Conservation (phyloP, 2,329 filamentous ascomycete genomes). For the Aphanocladium album region DNA sequence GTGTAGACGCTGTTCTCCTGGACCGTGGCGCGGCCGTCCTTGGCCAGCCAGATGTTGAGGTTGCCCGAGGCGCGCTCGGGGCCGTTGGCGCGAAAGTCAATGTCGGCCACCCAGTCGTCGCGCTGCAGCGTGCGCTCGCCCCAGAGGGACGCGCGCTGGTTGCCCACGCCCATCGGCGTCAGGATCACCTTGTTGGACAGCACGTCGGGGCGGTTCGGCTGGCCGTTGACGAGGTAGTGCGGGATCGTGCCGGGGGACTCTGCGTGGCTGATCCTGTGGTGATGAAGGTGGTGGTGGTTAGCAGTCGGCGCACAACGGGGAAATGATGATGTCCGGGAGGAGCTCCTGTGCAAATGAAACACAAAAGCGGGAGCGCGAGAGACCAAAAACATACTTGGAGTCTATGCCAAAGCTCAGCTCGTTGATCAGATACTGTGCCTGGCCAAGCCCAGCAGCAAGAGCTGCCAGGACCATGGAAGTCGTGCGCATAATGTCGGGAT, state of each 20-base stretch:
- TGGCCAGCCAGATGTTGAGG: slow-evolving; percentile 87
- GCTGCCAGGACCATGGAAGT: slow-evolving; percentile 7
- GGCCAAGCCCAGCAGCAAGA: slow-evolving; percentile 44
- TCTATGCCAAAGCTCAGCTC: slow-evolving; percentile 74
- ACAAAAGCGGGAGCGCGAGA: neutral
- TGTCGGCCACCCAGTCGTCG: slow-evolving; percentile 72
- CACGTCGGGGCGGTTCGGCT: slow-evolving; percentile 52
- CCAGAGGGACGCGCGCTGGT: slow-evolving; percentile 81
- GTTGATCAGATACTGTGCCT: slow-evolving; percentile 64
- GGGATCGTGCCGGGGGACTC: slow-evolving; percentile 44
- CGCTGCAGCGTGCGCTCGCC: slow-evolving; percentile 57
- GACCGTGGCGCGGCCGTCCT: slow-evolving; percentile 59
- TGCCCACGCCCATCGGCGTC: slow-evolving; percentile 82
- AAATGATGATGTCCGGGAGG: neutral
- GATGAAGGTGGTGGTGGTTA: slow-evolving; percentile 3
- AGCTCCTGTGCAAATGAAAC: too few species aligned
- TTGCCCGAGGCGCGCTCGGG: slow-evolving; percentile 83
- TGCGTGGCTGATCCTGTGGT: slow-evolving; percentile 58
- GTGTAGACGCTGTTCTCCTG: slow-evolving; percentile 79
- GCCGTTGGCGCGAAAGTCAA: slow-evolving; percentile 84
- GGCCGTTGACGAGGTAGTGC: slow-evolving; percentile 51
- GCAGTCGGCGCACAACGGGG: neutral
- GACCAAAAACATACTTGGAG: slow-evolving; percentile 43
- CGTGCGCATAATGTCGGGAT: slow-evolving; percentile 5
- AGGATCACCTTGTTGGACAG: slow-evolving; percentile 90